These are phyloP conservation scores for Colletotrichum somersetense DNA, from an alignment of 2,329 filamentous ascomycete genomes.

Conservation along the genomic window DNA sequence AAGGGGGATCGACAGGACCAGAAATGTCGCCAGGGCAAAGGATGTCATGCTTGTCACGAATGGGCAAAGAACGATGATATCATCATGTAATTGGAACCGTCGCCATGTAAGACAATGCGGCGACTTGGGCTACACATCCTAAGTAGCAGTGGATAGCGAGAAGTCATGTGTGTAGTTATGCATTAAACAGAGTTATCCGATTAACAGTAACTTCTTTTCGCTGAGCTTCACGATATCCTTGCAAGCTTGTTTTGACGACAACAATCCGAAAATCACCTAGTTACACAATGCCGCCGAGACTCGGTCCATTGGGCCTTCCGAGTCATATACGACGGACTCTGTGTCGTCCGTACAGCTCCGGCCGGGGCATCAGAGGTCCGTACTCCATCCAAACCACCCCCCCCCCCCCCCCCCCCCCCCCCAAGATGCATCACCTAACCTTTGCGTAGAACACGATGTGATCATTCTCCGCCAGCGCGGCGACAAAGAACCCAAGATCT, in stretches of 20 bases:
- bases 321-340: conserved; percentile 7
- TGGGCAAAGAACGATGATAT: not conserved
- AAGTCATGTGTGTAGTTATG: not conserved
- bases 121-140: not conserved
- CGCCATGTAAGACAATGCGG: not conserved
- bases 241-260: conserved; percentile 1
- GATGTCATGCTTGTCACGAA: not conserved
- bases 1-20: not conserved
- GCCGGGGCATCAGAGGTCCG: conserved; percentile 29
- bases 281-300: conserved; percentile 28
- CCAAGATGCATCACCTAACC: conserved; percentile 4
- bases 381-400: too few species aligned
- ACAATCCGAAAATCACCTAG: not conserved
- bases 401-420: too few species aligned
- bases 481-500: conserved; percentile 51
- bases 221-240: conserved; percentile 8
- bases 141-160: not conserved
- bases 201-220: not conserved
- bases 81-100: not conserved
- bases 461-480: conserved; percentile 57
- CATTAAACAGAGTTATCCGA: not conserved
- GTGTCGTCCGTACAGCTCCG: conserved; percentile 22
- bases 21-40: not conserved
- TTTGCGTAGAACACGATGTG: conserved; percentile 54
- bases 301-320: conserved; percentile 23